These are phyloP conservation scores for Moricandia moricandioides DNA, from an alignment of 345 rosid species.

Conservation along the genomic window DNA sequence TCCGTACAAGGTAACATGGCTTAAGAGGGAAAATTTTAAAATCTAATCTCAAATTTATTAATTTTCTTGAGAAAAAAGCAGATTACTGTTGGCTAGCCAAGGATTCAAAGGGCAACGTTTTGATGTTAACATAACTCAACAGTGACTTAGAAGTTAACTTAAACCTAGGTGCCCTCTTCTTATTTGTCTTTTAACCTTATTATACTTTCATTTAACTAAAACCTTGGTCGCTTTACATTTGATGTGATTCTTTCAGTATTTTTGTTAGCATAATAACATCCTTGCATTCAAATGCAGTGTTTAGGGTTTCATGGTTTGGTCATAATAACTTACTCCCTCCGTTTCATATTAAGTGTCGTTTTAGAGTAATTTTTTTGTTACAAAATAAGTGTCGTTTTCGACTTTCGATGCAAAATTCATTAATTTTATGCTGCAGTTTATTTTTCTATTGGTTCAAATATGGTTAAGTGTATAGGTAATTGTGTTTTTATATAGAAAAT, in stretches of 20 bases:
- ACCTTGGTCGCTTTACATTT: constrained; percentile 9
- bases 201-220: background rate
- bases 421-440: too few relatives aligned
- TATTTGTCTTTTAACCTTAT: background rate
- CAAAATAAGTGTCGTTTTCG: too few relatives aligned
- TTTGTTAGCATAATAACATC: background rate
- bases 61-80: background rate
- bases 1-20: constrained; percentile 31
- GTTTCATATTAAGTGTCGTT: too few relatives aligned
- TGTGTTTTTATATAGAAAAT: too few relatives aligned
- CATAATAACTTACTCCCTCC: too few relatives aligned
- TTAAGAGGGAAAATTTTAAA: constrained; percentile 3
- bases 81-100: constrained; percentile 21
- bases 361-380: too few relatives aligned
- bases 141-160: background rate
- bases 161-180: constrained; percentile 19
- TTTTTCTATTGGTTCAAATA: too few relatives aligned
- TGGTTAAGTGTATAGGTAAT: too few relatives aligned
- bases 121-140: constrained; percentile 25
- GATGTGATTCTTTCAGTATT: background rate
- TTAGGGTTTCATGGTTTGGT: background rate
- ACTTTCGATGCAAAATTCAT: too few relatives aligned
- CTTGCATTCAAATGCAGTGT: background rate
- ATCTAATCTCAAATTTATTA: background rate
- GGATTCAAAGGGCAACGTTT: constrained; percentile 13